Conservation (phyloP, 1,284 basidiomycete genomes). For the Cryptococcus sp. region DNA sequence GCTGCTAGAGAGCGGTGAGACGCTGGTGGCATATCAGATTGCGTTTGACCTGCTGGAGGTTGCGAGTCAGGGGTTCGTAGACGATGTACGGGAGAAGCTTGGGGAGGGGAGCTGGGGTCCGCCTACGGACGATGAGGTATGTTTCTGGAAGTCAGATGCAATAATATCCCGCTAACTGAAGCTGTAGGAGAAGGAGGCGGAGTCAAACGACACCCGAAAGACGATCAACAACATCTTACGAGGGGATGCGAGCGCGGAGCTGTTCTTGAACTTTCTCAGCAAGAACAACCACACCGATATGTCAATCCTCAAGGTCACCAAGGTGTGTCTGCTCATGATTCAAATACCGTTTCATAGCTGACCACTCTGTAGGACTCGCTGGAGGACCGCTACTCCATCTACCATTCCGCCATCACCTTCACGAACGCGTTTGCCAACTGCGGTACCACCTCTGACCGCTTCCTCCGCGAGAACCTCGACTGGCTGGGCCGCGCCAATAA, state of each 20-base stretch:
- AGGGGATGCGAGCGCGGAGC: conserved; percentile 82
- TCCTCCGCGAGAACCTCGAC: conserved; percentile 89
- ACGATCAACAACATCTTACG: conserved; percentile 69
- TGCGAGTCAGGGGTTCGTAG: conserved; percentile 85
- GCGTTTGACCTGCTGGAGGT: conserved; percentile 91
- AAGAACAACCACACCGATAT: conserved; percentile 89
- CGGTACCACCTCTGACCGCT: conserved; percentile 87
- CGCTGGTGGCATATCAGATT: conserved; percentile 82
- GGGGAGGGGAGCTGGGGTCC: conserved; percentile 31
- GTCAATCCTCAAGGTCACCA: conserved; percentile 84
- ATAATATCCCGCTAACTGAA: not conserved
- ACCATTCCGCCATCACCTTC: conserved; percentile 89
- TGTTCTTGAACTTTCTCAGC: conserved; percentile 90
- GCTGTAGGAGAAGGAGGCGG: conserved; percentile 27
- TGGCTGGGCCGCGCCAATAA: conserved; percentile 91
- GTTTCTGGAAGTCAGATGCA: not conserved
- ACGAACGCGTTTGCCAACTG: conserved; percentile 96
- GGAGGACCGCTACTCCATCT: conserved; percentile 92
- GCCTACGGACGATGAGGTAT: conserved; percentile 21
- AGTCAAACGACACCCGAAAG: conserved; percentile 23
- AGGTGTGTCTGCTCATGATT: conserved; percentile 55
- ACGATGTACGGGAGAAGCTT: conserved; percentile 55
- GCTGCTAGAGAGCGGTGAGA: conserved; percentile 48
- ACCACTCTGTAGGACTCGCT: conserved; percentile 64
- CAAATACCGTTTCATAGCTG: not conserved